Percentiles rank a stretch among this genome's conserved stretches.
These are phyloP conservation scores for Solanum virginianum DNA, from an alignment of 257 asterid genomes.

Conservation along the genomic window DNA sequence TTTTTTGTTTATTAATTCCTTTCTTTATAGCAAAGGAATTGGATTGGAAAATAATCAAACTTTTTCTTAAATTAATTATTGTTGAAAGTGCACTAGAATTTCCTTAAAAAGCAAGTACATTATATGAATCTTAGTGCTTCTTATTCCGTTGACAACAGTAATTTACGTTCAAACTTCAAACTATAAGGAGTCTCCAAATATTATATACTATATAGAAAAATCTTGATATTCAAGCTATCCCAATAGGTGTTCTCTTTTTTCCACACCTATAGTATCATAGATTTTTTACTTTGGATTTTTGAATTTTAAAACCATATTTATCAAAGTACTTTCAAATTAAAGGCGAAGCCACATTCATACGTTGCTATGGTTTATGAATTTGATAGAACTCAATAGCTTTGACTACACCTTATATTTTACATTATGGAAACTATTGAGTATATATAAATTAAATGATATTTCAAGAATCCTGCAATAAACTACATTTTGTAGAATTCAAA, in stretches of 20 bases:
- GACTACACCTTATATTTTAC: background rate
- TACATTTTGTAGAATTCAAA: background rate
- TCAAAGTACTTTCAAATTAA: background rate
- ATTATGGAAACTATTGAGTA: background rate
- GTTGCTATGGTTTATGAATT: background rate
- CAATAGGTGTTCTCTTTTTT: background rate
- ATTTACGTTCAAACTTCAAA: background rate
- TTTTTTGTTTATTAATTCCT: background rate
- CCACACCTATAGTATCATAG: background rate
- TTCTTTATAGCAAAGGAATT: conserved; percentile 2
- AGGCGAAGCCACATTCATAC: background rate
- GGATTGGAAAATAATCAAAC: background rate
- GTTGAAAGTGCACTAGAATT: background rate
- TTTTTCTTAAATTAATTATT: background rate
- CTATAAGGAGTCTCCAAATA: background rate
- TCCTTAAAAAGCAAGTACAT: background rate
- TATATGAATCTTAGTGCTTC: background rate
- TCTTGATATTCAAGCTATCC: background rate
- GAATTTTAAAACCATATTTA: background rate
- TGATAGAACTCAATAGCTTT: background rate
- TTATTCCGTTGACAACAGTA: background rate
- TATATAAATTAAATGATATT: background rate
- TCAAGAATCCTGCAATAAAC: background rate
- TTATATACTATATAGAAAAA: background rate
- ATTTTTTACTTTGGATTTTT: background rate